Evolutionary conservation across 805 yeast genomes (phyloP).

Genomic region (Wickerhamomyces queroliae): DNA sequence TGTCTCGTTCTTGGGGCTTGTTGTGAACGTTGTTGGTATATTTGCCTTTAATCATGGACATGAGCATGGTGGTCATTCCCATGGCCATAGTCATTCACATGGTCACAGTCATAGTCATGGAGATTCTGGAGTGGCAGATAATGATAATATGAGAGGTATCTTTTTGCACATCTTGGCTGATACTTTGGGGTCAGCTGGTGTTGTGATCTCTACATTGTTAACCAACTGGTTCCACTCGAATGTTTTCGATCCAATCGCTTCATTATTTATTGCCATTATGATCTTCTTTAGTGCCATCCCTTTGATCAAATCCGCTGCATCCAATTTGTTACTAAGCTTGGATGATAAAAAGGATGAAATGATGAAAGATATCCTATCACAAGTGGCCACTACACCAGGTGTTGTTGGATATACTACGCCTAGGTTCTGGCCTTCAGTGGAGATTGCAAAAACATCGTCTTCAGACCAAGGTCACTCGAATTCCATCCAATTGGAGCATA

Average conservation of each 20-base stretch:
- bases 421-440: conserved; percentile 74
- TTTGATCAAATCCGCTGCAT: conserved; percentile 73
- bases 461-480: conserved; percentile 21
- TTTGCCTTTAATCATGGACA: conserved; percentile 92
- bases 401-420: conserved; percentile 84
- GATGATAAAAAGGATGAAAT: conserved; percentile 52
- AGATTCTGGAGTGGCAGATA: conserved; percentile 26
- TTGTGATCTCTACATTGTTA: conserved; percentile 80
- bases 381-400: conserved; percentile 67
- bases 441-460: conserved; percentile 19
- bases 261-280: conserved; percentile 76
- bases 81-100: conserved; percentile 31
- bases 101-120: conserved; percentile 23
- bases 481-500: conserved; percentile 7
- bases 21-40: conserved; percentile 88
- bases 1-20: conserved; percentile 77
- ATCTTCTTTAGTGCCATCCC: conserved; percentile 83
- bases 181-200: conserved; percentile 95
- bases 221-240: conserved; percentile 60
- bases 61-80: conserved; percentile 41
- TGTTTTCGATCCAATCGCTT: conserved; percentile 90
- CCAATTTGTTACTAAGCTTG: conserved; percentile 61
- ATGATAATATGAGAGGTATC: conserved; percentile 87
- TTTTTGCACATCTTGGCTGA: conserved; percentile 93
- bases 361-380: conserved; percentile 61